phyloP scores from a whole-genome alignment of 2,329 filamentous ascomycete species.

The Hymenoscyphus fructigenus region DNA sequence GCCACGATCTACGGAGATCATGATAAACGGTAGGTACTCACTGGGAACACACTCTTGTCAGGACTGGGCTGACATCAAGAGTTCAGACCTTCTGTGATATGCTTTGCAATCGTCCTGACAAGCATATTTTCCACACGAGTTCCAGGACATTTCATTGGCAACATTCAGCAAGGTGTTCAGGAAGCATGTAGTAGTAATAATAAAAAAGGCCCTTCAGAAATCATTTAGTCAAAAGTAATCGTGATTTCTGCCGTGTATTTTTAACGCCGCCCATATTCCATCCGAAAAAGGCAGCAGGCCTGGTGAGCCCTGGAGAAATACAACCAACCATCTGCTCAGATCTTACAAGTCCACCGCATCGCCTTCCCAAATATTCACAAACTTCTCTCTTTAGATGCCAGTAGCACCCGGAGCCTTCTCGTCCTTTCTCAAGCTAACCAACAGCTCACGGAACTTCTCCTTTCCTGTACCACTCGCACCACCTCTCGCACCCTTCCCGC shows the following conservation, averaged over 20 bases:
- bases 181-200: not conserved
- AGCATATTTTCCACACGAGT: not conserved
- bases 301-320: conserved; percentile 21
- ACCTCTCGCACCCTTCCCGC: conserved; percentile 85
- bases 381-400: conserved; percentile 49
- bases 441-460: conserved; percentile 89
- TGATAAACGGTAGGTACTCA: not conserved
- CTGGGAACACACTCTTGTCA: not conserved
- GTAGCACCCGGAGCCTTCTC: conserved; percentile 74
- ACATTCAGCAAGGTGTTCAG: not conserved
- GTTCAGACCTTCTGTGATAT: not conserved
- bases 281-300: conserved; percentile 28
- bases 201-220: not conserved
- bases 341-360: conserved; percentile 30
- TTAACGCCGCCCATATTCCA: conserved; percentile 35
- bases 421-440: conserved; percentile 87
- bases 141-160: not conserved
- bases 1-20: not conserved
- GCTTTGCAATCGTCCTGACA: not conserved
- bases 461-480: conserved; percentile 90
- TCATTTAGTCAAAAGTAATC: conserved; percentile 6
- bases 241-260: conserved; percentile 35
- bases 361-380: conserved; percentile 14
- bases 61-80: not conserved
- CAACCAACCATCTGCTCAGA: conserved; percentile 29